These are phyloP conservation scores for Fusarium metavorans DNA, from an alignment of 2,329 filamentous ascomycete genomes.

Conservation along the genomic window DNA sequence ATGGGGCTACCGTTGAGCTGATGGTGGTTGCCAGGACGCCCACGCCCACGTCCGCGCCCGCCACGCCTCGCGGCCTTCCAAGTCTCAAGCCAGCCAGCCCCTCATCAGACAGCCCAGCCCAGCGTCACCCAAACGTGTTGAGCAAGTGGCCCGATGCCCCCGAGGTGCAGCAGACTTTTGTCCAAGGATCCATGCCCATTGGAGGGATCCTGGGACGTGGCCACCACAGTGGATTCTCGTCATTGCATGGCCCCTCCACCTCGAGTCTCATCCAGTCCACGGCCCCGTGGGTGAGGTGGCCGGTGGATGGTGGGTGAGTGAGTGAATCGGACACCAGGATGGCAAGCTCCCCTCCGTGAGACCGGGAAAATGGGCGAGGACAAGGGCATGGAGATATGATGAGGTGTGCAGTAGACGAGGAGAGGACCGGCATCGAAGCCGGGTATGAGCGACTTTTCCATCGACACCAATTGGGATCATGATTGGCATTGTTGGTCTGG, in stretches of 20 bases:
- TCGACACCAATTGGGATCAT: conserved; percentile 34
- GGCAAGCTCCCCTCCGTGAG: conserved; percentile 35
- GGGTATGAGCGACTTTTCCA: conserved; percentile 26
- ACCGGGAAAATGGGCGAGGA: conserved; percentile 25
- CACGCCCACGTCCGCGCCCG: conserved; percentile 22
- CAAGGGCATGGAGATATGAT: conserved; percentile 22
- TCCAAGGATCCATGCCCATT: conserved; percentile 41
- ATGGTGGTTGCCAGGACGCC: conserved; percentile 33
- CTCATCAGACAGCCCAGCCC: conserved; percentile 24
- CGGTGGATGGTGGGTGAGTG: conserved; percentile 15
- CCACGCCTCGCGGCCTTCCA: neutral
- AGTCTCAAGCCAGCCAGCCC: conserved; percentile 8
- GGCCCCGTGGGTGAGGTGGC: conserved; percentile 36
- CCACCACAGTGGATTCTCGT: conserved; percentile 41
- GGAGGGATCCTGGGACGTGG: conserved; percentile 40
- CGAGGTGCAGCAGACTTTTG: conserved; percentile 45
- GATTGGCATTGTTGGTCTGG: conserved; percentile 12
- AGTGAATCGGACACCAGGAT: conserved; percentile 8
- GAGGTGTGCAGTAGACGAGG: conserved; percentile 11
- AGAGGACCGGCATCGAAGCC: conserved; percentile 29
- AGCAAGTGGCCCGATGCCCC: conserved; percentile 42
- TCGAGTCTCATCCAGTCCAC: conserved; percentile 41
- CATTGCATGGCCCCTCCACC: conserved; percentile 43
- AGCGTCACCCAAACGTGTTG: conserved; percentile 24
- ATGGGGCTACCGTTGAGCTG: conserved; percentile 38